Evolutionary conservation across 2,329 filamentous ascomycete species (phyloP), one percentile per base, ranked within the genome.

Genomic region (Akanthomyces dipterigenus): DNA sequence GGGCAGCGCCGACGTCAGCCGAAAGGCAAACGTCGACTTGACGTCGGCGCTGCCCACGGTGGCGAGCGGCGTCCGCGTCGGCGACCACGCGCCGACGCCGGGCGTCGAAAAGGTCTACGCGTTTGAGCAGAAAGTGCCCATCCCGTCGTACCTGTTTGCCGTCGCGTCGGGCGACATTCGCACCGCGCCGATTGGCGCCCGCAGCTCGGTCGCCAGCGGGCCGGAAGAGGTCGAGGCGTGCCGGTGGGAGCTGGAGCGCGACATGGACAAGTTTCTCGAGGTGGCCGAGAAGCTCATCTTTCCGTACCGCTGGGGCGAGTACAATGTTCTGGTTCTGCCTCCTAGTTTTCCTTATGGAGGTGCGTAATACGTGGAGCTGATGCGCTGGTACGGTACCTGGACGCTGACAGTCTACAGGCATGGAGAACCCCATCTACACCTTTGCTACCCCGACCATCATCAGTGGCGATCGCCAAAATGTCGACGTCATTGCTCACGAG

Each of bases 391-490:
- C n/a, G 31, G 26, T 55, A 12, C 40, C 53, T 26, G n/a, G 54
- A 46, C n/a, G 48, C 65, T 69, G 57, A 69, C 59, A 68, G 55
- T 69, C 3, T 66, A 4, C 61, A 82, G 86, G 87, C 64, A 92
- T 92, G 89, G 92, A 96, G 74, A 96, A 97, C 71, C 93, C 93
- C 0, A 87, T 96, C 58, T 96, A 90, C 76, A 98, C 95, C 0
- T 98, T 96, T 72, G 93, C 93, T 1, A 98, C 95, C 1, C 93
- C 93, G 2, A 96, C 92, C 40, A 89, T 98, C 67, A 92, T 99
- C 70, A 95, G 89, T 62, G 93, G 93, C 53, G 90, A 93, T 69
- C 84, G 89, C 48, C 89, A 96, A 71, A 98, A 98, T 67, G 86
- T 98, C 22, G 93, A 98, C 72, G 93, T 98, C 22, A 96, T 99